Percentiles rank a stretch among this genome's conserved stretches.
Evolutionary conservation across 441 rosid genomes (phyloP).

Genomic region (Croton setiger): DNA sequence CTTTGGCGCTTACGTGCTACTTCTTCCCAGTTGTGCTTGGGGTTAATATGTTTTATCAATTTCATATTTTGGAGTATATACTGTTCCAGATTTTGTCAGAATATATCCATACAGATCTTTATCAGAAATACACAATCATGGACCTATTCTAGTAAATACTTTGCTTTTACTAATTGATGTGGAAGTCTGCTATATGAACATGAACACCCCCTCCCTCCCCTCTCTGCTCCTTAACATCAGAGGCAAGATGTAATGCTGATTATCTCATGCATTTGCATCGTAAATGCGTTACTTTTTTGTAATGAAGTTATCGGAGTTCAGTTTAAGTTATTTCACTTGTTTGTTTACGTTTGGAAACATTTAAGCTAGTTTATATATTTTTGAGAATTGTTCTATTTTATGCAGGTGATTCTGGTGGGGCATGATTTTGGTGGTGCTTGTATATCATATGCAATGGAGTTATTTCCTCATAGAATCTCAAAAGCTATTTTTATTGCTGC

Average conservation of each 20-base stretch:
- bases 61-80: neutral
- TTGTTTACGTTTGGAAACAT: conserved; percentile 5
- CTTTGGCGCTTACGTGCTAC: conserved; percentile 11
- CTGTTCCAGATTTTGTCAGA: neutral
- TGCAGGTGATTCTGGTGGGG: conserved; percentile 88
- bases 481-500: conserved; percentile 85
- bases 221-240: neutral
- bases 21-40: conserved; percentile 5
- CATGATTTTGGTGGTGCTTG: conserved; percentile 97
- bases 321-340: neutral
- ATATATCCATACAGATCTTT: neutral
- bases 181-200: neutral
- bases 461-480: conserved; percentile 63
- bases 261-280: neutral
- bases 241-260: neutral
- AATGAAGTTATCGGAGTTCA: neutral
- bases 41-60: neutral
- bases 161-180: conserved; percentile 7
- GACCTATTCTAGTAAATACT: neutral
- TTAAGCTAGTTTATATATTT: conserved; percentile 9
- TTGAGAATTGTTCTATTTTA: neutral
- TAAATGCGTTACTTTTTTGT: neutral
- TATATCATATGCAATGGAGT: conserved; percentile 76
- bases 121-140: neutral
- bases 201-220: neutral